Percentiles rank a stretch among this genome's conserved stretches.
These are phyloP conservation scores for Beauveria medogensis DNA, from an alignment of 2,329 filamentous ascomycete genomes.

Conservation along the genomic window DNA sequence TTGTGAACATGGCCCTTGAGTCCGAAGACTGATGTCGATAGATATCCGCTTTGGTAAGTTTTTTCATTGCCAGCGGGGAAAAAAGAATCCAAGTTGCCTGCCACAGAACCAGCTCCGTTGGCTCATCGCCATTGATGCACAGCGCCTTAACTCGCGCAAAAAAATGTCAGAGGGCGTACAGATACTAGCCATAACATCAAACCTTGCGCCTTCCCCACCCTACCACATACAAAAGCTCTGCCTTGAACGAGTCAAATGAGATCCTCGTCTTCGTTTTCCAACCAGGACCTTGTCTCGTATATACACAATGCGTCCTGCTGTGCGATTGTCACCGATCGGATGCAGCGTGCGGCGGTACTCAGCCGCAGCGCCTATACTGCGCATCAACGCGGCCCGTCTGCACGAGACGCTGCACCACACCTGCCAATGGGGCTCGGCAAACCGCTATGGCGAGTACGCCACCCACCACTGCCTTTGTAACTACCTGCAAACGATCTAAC, in stretches of 20 bases:
- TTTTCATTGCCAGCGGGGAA: neutral
- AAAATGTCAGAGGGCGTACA: neutral
- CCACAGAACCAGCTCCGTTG: neutral
- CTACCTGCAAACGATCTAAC: conserved; percentile 3
- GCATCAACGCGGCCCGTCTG: conserved; percentile 22
- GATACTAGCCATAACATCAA: neutral
- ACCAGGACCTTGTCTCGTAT: neutral
- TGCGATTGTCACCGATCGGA: neutral
- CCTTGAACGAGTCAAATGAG: neutral
- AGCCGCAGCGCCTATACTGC: neutral
- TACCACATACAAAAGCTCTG: neutral
- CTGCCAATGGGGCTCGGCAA: conserved; percentile 25
- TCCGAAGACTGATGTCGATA: too few relatives aligned
- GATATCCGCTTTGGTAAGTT: too few relatives aligned
- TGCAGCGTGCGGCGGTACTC: neutral
- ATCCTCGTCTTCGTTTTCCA: neutral
- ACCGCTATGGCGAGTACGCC: conserved; percentile 23
- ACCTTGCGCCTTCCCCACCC: neutral
- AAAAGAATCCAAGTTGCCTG: neutral
- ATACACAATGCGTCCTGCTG: neutral
- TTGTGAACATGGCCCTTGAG: too few relatives aligned
- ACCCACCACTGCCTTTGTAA: conserved; percentile 2
- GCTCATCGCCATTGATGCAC: neutral
- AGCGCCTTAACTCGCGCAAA: neutral
- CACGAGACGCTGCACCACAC: conserved; percentile 24